Evolutionary conservation across 2,329 filamentous ascomycete species (phyloP).

Genomic region (Cadophora malorum): DNA sequence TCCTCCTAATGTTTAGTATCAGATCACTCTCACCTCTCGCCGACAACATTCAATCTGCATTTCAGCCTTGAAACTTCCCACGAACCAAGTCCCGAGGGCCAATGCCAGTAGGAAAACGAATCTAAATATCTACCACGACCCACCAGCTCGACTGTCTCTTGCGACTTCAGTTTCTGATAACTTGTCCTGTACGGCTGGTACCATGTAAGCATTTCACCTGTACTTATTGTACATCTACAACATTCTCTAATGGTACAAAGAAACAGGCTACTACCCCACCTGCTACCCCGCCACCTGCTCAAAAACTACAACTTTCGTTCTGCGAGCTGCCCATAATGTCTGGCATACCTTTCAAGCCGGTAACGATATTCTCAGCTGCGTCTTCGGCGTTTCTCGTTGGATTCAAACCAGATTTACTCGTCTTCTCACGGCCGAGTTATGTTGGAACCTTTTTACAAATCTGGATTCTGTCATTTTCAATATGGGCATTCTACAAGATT

Average conservation of each 20-base stretch:
- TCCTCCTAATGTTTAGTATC: slow-evolving; percentile 1
- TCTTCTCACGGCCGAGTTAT: slow-evolving; percentile 42
- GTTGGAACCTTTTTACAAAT: slow-evolving; percentile 50
- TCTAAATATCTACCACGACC: background rate
- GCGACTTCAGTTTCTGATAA: background rate
- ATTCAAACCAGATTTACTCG: slow-evolving; percentile 36
- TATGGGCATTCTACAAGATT: slow-evolving; percentile 49
- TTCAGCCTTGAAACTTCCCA: background rate
- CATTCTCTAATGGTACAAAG: background rate
- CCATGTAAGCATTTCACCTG: background rate
- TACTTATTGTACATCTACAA: background rate
- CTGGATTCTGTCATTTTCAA: slow-evolving; percentile 47
- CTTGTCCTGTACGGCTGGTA: slow-evolving; percentile 1
- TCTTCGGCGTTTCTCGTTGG: slow-evolving; percentile 37
- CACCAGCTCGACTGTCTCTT: background rate
- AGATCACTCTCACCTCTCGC: background rate
- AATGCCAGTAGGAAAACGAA: background rate
- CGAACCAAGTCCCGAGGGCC: background rate
- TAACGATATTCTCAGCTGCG: slow-evolving; percentile 36
- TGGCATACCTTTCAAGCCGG: slow-evolving; percentile 38
- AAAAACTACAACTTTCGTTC: background rate
- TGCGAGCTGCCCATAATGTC: slow-evolving; percentile 27
- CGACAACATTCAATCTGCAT: background rate
- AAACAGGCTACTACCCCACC: slow-evolving; percentile 9
- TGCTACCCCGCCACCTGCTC: background rate